A percentile compares a stretch with the other conserved stretches of the same genome.
Evolutionary conservation across 2,329 filamentous ascomycete species (phyloP).

Genomic region (Phialophora macrospora): DNA sequence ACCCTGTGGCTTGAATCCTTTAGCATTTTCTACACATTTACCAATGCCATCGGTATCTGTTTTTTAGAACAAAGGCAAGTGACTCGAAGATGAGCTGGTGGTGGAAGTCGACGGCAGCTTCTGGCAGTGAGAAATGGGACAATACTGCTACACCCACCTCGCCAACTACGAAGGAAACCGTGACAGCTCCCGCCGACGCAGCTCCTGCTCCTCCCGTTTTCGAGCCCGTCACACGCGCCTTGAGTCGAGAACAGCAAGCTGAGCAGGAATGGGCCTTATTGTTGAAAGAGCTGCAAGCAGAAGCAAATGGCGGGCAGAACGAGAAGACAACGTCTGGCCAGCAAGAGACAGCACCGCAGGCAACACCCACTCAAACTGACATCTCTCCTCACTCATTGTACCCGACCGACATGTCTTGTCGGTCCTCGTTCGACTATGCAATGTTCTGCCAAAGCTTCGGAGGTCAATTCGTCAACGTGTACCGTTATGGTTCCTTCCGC

Average conservation of each 20-base stretch:
- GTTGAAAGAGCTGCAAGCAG: conserved; percentile 54
- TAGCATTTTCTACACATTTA: neutral
- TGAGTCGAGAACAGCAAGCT: conserved; percentile 55
- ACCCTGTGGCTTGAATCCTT: conserved; percentile 11
- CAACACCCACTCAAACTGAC: conserved; percentile 39
- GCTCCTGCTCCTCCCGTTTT: conserved; percentile 26
- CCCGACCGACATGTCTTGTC: conserved; percentile 84
- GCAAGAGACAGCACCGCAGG: conserved; percentile 12
- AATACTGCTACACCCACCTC: conserved; percentile 11
- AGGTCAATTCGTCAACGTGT: conserved; percentile 89
- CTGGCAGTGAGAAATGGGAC: conserved; percentile 18
- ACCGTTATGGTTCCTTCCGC: conserved; percentile 78
- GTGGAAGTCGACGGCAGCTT: conserved; percentile 46
- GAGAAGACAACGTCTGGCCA: conserved; percentile 20
- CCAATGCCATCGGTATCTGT: neutral
- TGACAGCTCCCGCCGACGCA: conserved; percentile 26
- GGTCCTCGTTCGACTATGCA: conserved; percentile 85
- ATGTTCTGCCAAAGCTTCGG: conserved; percentile 90
- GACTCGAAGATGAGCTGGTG: conserved; percentile 53
- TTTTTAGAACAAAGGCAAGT: neutral
- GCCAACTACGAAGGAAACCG: neutral
- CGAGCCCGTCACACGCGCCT: conserved; percentile 39
- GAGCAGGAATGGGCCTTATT: conserved; percentile 61
- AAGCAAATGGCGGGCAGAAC: conserved; percentile 35
- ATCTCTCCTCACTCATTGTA: conserved; percentile 71